phyloP scores from a whole-genome alignment of 768 basidiomycete genomes.

The Paxillus involutus region DNA sequence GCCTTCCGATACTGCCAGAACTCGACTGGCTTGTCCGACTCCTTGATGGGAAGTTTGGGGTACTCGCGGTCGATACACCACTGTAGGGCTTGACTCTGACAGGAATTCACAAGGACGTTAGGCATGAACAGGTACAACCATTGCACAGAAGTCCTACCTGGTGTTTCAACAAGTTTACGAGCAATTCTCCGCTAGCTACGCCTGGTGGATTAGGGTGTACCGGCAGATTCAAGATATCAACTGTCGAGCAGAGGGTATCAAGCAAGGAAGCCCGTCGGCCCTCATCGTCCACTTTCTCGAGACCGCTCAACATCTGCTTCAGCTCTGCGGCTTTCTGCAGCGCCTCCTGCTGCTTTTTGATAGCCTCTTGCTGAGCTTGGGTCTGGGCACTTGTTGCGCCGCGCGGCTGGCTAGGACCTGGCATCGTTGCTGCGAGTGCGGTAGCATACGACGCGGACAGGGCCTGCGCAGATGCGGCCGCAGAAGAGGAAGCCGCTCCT shows the following conservation, averaged over 20 bases:
- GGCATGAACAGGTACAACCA: not conserved
- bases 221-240: constrained; percentile 74
- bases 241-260: constrained; percentile 63
- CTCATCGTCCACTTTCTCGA: constrained; percentile 82
- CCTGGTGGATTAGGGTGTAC: constrained; percentile 73
- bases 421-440: constrained; percentile 14
- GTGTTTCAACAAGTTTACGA: constrained; percentile 76
- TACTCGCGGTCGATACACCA: constrained; percentile 87
- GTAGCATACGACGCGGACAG: too few species aligned
- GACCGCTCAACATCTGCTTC: constrained; percentile 54
- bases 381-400: constrained; percentile 17
- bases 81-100: constrained; percentile 75
- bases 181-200: constrained; percentile 59
- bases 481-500: constrained; percentile 4
- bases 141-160: constrained; percentile 48
- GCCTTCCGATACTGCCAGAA: constrained; percentile 79
- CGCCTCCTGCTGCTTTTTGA: constrained; percentile 39
- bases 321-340: constrained; percentile 66
- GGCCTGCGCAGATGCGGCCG: not conserved
- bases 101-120: not conserved
- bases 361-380: constrained; percentile 36
- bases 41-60: constrained; percentile 66
- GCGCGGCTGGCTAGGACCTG: constrained; percentile 17
- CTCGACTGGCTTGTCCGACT: constrained; percentile 75
- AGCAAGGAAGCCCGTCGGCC: constrained; percentile 67